Evolutionary conservation across 345 rosid species (phyloP), one percentile per base, ranked within the genome.

Genomic region (Aquilaria malaccensis): DNA sequence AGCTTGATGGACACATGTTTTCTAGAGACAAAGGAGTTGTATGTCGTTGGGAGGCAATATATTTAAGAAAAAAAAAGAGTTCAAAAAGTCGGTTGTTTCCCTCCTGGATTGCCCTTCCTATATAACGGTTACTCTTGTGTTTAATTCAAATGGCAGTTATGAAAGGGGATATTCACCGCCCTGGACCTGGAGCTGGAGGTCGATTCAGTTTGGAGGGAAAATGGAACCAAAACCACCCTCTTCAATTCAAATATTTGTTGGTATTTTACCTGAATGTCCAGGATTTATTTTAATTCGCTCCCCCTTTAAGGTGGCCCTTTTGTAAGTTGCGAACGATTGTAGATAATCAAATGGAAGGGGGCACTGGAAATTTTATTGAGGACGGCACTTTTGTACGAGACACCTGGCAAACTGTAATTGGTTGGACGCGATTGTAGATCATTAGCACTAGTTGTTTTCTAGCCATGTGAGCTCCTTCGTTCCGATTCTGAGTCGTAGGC

Each of bases 61-160:
- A 62, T 33, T 65, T 63, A 22, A 1, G 22, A 22, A 22, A 22
- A 22, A 37, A 37, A 37, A 37, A 9, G 7, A 55, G 71, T 72
- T 75, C 76, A 70, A 79, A 76, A 79, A 52, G 76, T 73, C 57
- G 83, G 76, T 79, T 60, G 80, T 45, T 12, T 56, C 74, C 72
- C 74, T 65, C 73, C 43, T 37, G 43, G 5, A 37, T 60, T 58
- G 62, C 56, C 50, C 65, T 52, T 41, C 59, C 45, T 37, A 43
- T 41, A 66, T 67, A 75, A 72, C 75, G 75, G 79, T 75, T 75
- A 37, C 49, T 53, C 33, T 6, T 66, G 67, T 41, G 43, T 37
- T 37, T 48, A 61, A 66, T 79, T 79, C 80, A 76, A 79, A 79
- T 70, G 74, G 66, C 66, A 74, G 83, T 79, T 79, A 63, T 29